phyloP scores from a whole-genome alignment of 345 rosid genomes.

The Erodium maritimum region DNA sequence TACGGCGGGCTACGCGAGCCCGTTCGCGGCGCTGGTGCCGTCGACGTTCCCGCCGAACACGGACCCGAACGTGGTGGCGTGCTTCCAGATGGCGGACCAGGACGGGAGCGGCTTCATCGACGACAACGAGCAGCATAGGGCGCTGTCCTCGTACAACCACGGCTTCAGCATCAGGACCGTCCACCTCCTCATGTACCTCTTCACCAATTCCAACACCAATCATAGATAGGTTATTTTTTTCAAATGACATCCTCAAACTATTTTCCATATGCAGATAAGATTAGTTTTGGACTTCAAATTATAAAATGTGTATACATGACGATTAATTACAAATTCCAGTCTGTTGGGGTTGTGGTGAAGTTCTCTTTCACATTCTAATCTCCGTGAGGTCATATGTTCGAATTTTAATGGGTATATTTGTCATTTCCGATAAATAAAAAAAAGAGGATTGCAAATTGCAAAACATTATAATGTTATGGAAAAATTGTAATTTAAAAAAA shows the following conservation, averaged over 20 bases:
- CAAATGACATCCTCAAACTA: constrained; percentile 1
- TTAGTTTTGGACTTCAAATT: too few species aligned
- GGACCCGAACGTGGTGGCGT: constrained; percentile 69
- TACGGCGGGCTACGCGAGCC: constrained; percentile 33
- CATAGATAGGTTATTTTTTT: constrained; percentile 87
- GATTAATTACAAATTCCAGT: too few species aligned
- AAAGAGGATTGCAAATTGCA: too few species aligned
- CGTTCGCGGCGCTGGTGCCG: constrained; percentile 62
- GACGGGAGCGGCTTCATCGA: constrained; percentile 86
- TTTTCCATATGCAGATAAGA: too few species aligned
- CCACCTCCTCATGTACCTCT: constrained; percentile 72
- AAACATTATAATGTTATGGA: too few species aligned
- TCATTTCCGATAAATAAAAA: too few species aligned
- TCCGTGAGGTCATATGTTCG: too few species aligned
- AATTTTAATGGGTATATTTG: too few species aligned
- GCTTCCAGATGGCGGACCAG: constrained; percentile 72
- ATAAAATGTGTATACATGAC: too few species aligned
- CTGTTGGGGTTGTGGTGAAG: too few species aligned
- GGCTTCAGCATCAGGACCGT: constrained; percentile 84
- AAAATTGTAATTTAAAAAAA: too few species aligned
- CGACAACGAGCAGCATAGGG: constrained; percentile 81
- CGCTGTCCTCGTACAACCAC: constrained; percentile 67
- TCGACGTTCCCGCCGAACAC: constrained; percentile 80
- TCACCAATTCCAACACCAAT: constrained; percentile 62
- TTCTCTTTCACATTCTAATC: too few species aligned